phyloP scores from a whole-genome alignment of 1,139 yeast genomes.

The Lipomyces yarrowii region DNA sequence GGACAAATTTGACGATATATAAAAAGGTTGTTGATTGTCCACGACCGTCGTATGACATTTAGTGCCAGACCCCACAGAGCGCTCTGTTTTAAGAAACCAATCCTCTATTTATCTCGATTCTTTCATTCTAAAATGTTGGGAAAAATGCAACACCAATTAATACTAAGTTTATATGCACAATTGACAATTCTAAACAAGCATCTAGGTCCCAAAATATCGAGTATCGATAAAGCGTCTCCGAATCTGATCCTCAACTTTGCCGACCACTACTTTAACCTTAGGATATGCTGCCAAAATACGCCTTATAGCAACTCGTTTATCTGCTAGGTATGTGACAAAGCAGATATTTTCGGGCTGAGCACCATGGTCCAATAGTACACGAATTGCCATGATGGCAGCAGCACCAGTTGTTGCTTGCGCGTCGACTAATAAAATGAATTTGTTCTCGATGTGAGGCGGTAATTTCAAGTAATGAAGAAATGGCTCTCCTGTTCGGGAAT shows the following conservation, averaged over 20 bases:
- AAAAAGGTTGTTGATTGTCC: too few species aligned
- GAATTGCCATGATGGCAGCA: slow-evolving; percentile 91
- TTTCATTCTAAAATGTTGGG: background rate
- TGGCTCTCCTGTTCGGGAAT: slow-evolving; percentile 88
- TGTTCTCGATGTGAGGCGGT: slow-evolving; percentile 45
- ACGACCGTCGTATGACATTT: too few species aligned
- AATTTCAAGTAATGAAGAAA: slow-evolving; percentile 77
- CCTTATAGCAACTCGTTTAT: slow-evolving; percentile 74
- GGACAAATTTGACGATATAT: too few species aligned
- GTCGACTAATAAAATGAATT: slow-evolving; percentile 66
- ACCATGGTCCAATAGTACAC: slow-evolving; percentile 81
- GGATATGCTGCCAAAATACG: slow-evolving; percentile 77
- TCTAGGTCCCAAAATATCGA: slow-evolving; percentile 72
- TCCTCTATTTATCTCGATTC: background rate
- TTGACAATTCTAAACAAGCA: background rate
- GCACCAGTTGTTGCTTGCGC: slow-evolving; percentile 92
- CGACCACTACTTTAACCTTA: slow-evolving; percentile 66
- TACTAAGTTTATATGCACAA: background rate
- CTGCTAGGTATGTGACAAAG: slow-evolving; percentile 69
- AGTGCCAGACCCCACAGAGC: too few species aligned
- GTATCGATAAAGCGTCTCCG: slow-evolving; percentile 70
- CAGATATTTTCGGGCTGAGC: slow-evolving; percentile 65
- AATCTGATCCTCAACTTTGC: slow-evolving; percentile 55
- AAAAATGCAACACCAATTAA: background rate
- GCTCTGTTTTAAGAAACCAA: too few species aligned